These are phyloP conservation scores for Dothideomycetes sp. DNA, from an alignment of 2,329 filamentous ascomycete species.

Conservation along the genomic window DNA sequence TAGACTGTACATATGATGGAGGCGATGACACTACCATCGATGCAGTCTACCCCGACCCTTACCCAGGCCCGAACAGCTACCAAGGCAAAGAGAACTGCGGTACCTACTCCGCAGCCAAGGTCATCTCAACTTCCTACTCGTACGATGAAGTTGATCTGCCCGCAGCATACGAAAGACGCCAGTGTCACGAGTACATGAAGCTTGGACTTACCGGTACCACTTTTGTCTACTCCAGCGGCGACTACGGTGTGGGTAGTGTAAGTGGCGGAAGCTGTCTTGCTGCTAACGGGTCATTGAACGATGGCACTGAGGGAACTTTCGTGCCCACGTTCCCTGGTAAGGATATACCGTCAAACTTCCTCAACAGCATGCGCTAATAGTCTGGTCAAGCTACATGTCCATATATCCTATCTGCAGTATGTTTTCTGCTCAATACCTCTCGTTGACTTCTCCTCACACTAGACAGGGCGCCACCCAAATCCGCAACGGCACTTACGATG, in stretches of 20 bases:
- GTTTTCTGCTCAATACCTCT: neutral
- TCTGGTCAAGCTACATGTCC: neutral
- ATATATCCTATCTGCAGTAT: slow-evolving; percentile 2
- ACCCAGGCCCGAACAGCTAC: slow-evolving; percentile 15
- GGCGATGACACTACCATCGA: slow-evolving; percentile 38
- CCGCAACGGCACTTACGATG: neutral
- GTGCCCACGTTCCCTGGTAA: slow-evolving; percentile 9
- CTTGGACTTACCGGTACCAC: slow-evolving; percentile 39
- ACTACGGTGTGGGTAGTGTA: slow-evolving; percentile 26
- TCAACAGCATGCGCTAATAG: neutral
- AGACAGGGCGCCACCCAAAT: neutral
- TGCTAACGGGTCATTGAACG: slow-evolving; percentile 21
- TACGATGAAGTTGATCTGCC: slow-evolving; percentile 44
- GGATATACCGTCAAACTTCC: neutral
- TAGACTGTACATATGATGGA: slow-evolving; percentile 32
- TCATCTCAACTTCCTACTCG: slow-evolving; percentile 50
- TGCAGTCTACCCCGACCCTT: slow-evolving; percentile 34
- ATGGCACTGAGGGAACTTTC: slow-evolving; percentile 10
- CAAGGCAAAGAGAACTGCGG: slow-evolving; percentile 30
- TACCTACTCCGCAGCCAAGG: slow-evolving; percentile 42
- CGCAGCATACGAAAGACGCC: slow-evolving; percentile 39
- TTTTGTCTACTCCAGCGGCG: slow-evolving; percentile 37
- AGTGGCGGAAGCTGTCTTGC: slow-evolving; percentile 17
- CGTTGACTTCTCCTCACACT: neutral
- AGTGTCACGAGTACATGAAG: slow-evolving; percentile 36